phyloP scores from a whole-genome alignment of 768 basidiomycete species.

The Mycena vulgaris region DNA sequence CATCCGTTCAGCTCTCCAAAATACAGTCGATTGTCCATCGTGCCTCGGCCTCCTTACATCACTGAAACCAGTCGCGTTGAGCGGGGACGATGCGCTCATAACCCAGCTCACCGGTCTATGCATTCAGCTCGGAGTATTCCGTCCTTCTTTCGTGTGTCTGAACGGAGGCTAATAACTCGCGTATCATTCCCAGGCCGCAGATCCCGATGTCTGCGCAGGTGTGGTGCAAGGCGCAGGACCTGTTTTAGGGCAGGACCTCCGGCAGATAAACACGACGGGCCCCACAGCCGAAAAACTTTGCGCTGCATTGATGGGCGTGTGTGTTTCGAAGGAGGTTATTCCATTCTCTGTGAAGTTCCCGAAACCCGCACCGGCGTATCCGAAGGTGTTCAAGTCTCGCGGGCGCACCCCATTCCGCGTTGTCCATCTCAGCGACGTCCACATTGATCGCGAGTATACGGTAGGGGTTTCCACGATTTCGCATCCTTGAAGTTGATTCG shows the following conservation, averaged over 20 bases:
- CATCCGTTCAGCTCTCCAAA: constrained; percentile 15
- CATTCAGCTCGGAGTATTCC: constrained; percentile 35
- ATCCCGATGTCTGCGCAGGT: constrained; percentile 54
- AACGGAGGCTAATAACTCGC: neutral
- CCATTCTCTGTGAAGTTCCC: constrained; percentile 48
- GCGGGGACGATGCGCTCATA: constrained; percentile 27
- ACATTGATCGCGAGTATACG: constrained; percentile 56
- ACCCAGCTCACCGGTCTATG: constrained; percentile 20
- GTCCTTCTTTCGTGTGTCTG: neutral
- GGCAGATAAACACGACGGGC: constrained; percentile 49
- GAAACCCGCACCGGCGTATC: constrained; percentile 38
- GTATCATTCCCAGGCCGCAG: neutral
- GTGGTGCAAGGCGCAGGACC: constrained; percentile 51
- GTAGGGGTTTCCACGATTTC: constrained; percentile 26
- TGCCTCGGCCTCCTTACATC: constrained; percentile 15
- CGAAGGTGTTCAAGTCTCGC: constrained; percentile 30
- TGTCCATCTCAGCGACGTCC: constrained; percentile 57
- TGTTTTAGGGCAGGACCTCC: constrained; percentile 55
- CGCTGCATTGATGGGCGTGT: constrained; percentile 56
- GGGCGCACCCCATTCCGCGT: constrained; percentile 49
- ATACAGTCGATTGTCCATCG: constrained; percentile 19
- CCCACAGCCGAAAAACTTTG: constrained; percentile 55
- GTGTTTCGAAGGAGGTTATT: constrained; percentile 45
- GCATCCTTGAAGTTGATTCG: neutral
- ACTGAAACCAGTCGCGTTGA: constrained; percentile 5